Evolutionary conservation across 1,284 basidiomycete species (phyloP), one percentile per base, ranked within the genome.

Genomic region (Fomitiporia mediterranea): DNA sequence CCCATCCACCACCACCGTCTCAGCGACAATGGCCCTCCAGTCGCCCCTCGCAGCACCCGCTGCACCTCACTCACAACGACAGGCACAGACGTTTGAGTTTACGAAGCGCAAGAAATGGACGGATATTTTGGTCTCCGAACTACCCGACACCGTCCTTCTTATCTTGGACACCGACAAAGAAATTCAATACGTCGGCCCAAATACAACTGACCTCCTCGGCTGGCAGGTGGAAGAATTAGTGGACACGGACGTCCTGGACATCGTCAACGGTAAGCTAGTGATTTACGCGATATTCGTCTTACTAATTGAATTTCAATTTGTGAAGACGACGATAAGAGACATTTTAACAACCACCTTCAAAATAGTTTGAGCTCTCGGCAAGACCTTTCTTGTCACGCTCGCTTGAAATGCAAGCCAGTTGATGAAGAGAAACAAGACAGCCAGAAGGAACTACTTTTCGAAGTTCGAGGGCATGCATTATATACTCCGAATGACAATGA

Each of bases 101-200:
- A 91, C 88, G 0, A 91, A 88, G 67, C 76, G 90, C 58, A 91
- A 92, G 69, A 81, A 86, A 58, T 94, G 90, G 90, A 84, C 84
- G 8, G 89, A 93, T 68, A 75, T 92, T n/a, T 76, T 92, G 39
- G 71, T 89, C 59, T 78, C 81, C 1, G 91, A 92, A 65, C 77
- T 91, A 42, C 82, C 86, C 44, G 91, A 91, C 61, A 81, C 78
- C 21, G 78, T 90, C 65, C 72, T 82, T 39, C 75, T 93, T 63
- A 73, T 93, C 39, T 74, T 94, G 53, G 86, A 83, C 11, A 72
- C 72, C 4, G 64, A 74, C 6, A 77, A 79, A 63, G 79, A 77
- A 59, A 78, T 93, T 43, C 77, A 87, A 62, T 91, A 86, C 66
- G 87, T 84, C 65, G 81, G 83, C 13, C 76, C 77, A n/a, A 81